phyloP scores from a whole-genome alignment of 2,329 filamentous ascomycete genomes.

The Hymenotorrendiella dingleyae region DNA sequence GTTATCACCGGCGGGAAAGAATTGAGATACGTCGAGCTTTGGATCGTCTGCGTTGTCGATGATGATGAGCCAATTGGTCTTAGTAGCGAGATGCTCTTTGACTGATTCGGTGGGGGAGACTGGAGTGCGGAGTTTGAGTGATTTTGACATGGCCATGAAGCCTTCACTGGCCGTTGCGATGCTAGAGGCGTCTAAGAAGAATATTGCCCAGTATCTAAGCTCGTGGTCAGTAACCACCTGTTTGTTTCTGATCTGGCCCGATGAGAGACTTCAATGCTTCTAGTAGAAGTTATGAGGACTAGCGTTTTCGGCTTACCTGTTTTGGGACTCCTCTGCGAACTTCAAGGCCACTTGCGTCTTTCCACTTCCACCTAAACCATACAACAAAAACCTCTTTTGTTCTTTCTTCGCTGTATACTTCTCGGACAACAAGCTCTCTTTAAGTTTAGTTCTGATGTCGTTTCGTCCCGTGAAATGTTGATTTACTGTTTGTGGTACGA shows the following conservation, averaged over 20 bases:
- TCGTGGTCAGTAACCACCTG: background rate
- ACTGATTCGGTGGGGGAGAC: constrained; percentile 4
- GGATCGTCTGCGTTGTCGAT: constrained; percentile 39
- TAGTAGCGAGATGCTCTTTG: constrained; percentile 20
- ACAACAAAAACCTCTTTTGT: constrained; percentile 18
- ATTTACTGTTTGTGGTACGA: constrained; percentile 10
- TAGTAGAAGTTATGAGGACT: too few relatives aligned
- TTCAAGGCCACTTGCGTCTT: constrained; percentile 26
- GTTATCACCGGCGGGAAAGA: constrained; percentile 26
- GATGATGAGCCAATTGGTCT: constrained; percentile 32
- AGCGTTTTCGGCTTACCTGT: too few relatives aligned
- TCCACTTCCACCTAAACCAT: constrained; percentile 29
- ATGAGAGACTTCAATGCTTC: too few relatives aligned
- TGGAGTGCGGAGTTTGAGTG: background rate
- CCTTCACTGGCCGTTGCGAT: constrained; percentile 5
- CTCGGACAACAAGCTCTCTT: constrained; percentile 1
- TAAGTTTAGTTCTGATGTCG: constrained; percentile 8
- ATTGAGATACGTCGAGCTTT: constrained; percentile 18
- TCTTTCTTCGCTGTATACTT: background rate
- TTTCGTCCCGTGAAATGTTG: constrained; percentile 16
- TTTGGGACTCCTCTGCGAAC: constrained; percentile 9
- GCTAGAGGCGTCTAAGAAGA: constrained; percentile 18
- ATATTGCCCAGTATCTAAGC: constrained; percentile 17
- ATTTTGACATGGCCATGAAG: constrained; percentile 8
- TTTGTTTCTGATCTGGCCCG: too few relatives aligned